phyloP scores from a whole-genome alignment of 2,329 filamentous ascomycete genomes.

The Diaporthe destruens region DNA sequence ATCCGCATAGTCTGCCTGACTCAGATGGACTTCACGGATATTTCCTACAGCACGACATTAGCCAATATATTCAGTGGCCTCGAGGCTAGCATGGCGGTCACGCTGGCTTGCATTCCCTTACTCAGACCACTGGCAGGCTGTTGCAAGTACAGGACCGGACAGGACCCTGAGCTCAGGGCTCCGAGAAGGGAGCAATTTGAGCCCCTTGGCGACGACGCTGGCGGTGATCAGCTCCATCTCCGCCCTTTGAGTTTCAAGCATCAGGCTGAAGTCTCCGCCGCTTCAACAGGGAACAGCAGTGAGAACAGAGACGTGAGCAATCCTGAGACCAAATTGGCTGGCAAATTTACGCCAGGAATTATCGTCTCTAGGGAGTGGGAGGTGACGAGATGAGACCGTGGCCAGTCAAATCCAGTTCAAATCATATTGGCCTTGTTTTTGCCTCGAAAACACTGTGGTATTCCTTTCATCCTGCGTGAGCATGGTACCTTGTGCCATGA shows the following conservation, averaged over 20 bases:
- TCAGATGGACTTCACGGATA: not conserved
- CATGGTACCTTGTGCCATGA: not conserved
- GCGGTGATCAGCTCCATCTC: conserved; percentile 10
- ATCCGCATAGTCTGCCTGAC: conserved; percentile 17
- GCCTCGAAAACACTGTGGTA: not conserved
- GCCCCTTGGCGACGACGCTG: conserved; percentile 10
- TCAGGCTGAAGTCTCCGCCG: conserved; percentile 5
- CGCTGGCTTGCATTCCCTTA: conserved; percentile 10
- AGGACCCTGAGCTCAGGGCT: not conserved
- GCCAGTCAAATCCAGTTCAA: not conserved
- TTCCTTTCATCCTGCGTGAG: not conserved
- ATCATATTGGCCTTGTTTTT: not conserved
- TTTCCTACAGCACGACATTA: not conserved
- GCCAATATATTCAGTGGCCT: conserved; percentile 1
- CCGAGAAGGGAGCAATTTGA: conserved; percentile 10
- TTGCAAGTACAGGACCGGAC: not conserved
- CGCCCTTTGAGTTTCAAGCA: not conserved
- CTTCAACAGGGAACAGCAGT: not conserved
- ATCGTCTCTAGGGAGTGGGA: conserved; percentile 20
- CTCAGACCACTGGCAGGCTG: not conserved
- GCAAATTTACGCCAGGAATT: not conserved
- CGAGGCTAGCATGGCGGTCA: conserved; percentile 11
- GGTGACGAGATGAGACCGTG: conserved; percentile 1
- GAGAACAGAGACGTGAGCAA: not conserved
- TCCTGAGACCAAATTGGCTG: not conserved